A percentile compares a stretch with the other conserved stretches of the same genome.
Conservation (phyloP, 495 filamentous ascomycete species). For the Aspergillus biplanus region DNA sequence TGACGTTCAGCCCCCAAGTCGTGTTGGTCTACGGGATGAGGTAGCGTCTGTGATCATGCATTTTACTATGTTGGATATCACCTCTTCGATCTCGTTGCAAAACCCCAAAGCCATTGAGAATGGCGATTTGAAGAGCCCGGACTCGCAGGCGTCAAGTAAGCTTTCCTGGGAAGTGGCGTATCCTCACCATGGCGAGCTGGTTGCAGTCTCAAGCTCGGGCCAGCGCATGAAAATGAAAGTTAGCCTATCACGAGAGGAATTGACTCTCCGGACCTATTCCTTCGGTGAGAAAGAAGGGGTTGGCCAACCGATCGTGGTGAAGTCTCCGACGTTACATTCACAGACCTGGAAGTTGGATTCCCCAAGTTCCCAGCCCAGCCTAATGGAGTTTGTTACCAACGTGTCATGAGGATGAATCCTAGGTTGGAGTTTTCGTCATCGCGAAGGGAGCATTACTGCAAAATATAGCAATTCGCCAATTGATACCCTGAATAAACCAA, state of each 20-base stretch:
- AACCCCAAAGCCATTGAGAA: slow-evolving; percentile 9
- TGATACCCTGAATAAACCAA: slow-evolving; percentile 6
- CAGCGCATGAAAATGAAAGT: slow-evolving; percentile 44
- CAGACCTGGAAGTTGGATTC: slow-evolving; percentile 34
- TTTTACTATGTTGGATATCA: slow-evolving; percentile 44
- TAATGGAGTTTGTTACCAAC: slow-evolving; percentile 42
- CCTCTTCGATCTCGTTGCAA: slow-evolving; percentile 35
- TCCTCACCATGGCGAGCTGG: slow-evolving; percentile 48
- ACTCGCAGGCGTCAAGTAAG: background rate
- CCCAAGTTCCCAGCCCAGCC: slow-evolving; percentile 15
- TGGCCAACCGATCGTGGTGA: slow-evolving; percentile 11
- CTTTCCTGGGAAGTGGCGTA: slow-evolving; percentile 40
- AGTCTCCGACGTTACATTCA: slow-evolving; percentile 18
- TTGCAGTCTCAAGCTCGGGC: slow-evolving; percentile 27
- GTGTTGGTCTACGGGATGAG: slow-evolving; percentile 40
- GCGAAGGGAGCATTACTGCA: background rate
- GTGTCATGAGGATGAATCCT: slow-evolving; percentile 2
- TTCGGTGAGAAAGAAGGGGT: slow-evolving; percentile 29
- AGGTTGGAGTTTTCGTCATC: background rate
- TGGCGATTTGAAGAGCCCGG: background rate
- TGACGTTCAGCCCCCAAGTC: slow-evolving; percentile 42
- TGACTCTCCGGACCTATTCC: slow-evolving; percentile 33
- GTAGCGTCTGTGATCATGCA: slow-evolving; percentile 43
- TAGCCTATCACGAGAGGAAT: slow-evolving; percentile 34
- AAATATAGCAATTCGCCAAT: background rate